These are phyloP conservation scores for Yarrowia osloensis DNA, from an alignment of 805 yeast genomes.

Conservation along the genomic window DNA sequence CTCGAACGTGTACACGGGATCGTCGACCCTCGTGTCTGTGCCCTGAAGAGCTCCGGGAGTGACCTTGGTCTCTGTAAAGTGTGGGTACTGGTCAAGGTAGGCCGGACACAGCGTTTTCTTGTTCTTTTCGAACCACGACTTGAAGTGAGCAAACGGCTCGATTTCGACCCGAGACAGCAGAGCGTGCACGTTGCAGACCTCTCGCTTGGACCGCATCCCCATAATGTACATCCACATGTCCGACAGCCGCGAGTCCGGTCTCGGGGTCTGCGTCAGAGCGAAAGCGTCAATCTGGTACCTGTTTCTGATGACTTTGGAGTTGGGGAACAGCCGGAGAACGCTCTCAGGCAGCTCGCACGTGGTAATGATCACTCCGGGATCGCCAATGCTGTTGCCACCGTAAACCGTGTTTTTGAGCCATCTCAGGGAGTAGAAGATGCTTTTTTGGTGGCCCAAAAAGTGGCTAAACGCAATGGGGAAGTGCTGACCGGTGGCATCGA, in stretches of 20 bases:
- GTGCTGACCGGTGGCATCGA: background rate
- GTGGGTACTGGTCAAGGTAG: background rate
- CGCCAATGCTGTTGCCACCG: background rate
- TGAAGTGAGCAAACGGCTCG: background rate
- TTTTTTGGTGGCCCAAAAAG: background rate
- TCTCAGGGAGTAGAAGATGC: background rate
- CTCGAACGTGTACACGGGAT: background rate
- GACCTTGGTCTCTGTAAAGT: background rate
- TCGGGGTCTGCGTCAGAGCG: background rate
- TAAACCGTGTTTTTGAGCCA: background rate
- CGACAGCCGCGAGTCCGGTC: background rate
- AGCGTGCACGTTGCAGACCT: background rate
- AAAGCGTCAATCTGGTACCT: background rate
- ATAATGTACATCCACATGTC: background rate
- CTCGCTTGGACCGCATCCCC: background rate
- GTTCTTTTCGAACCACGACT: background rate
- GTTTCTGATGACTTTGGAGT: background rate
- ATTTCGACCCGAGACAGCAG: background rate
- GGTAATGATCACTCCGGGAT: background rate
- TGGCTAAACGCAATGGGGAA: background rate
- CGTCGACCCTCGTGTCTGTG: background rate
- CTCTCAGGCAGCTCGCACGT: background rate
- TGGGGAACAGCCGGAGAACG: background rate
- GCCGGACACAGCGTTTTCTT: background rate
- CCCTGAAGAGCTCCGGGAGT: background rate